Evolutionary conservation across 202 grass and related monocot genomes (phyloP).

Genomic region (Brachypodium distachyon): DNA sequence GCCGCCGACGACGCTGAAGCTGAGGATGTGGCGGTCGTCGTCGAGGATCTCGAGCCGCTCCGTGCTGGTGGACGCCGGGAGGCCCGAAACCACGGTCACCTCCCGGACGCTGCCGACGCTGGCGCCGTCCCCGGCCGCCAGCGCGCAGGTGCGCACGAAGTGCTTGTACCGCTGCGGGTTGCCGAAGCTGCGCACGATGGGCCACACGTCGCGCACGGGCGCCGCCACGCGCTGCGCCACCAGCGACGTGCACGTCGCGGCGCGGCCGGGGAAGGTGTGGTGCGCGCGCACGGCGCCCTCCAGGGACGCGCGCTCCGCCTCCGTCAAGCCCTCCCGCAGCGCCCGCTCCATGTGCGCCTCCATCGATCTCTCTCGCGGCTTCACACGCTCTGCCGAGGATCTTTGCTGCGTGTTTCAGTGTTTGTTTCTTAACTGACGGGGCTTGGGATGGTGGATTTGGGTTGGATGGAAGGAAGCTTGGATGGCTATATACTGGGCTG

Average conservation of each 20-base stretch:
- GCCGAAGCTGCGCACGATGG: conserved; percentile 69
- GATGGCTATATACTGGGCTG: not conserved
- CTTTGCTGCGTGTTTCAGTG: not conserved
- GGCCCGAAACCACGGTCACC: conserved; percentile 76
- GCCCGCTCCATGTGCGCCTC: conserved; percentile 47
- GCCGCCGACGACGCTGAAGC: conserved; percentile 87
- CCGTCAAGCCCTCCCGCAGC: conserved; percentile 36
- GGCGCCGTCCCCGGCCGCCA: conserved; percentile 48
- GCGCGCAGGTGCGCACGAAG: conserved; percentile 78
- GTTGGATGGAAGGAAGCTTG: not conserved
- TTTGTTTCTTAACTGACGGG: not conserved
- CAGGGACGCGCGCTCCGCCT: conserved; percentile 35
- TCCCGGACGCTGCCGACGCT: conserved; percentile 78
- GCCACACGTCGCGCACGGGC: conserved; percentile 62
- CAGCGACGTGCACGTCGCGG: conserved; percentile 65
- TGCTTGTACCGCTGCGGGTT: conserved; percentile 86
- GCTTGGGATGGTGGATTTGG: not conserved
- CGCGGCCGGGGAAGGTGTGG: conserved; percentile 43
- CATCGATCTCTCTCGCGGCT: no score
- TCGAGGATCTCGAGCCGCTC: conserved; percentile 96
- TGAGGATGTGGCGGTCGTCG: conserved; percentile 75
- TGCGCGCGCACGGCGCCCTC: conserved; percentile 37
- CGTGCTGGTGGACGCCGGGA: conserved; percentile 72
- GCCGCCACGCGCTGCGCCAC: conserved; percentile 67
- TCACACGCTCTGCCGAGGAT: not conserved